These are phyloP conservation scores for Sclerotinia trifoliorum DNA, from an alignment of 2,329 filamentous ascomycete species.

Conservation along the genomic window DNA sequence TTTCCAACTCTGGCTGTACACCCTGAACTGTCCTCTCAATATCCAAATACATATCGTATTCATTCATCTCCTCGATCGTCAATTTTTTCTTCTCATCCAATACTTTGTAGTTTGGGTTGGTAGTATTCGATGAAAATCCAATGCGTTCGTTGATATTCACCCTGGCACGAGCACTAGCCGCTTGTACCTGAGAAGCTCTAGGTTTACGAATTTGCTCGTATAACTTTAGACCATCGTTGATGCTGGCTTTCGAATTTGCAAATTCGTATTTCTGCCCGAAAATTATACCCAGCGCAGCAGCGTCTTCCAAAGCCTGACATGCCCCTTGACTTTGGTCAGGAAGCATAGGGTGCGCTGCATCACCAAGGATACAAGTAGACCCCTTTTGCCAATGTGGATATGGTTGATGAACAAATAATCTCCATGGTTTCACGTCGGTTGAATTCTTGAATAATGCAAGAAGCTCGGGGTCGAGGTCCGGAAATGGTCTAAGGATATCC, in stretches of 20 bases:
- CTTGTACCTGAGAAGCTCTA: slow-evolving; percentile 54
- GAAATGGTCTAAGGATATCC: slow-evolving; percentile 60
- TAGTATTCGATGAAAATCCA: slow-evolving; percentile 41
- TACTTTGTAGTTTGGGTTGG: slow-evolving; percentile 56
- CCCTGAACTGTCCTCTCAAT: slow-evolving; percentile 41
- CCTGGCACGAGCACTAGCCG: slow-evolving; percentile 55
- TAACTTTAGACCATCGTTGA: slow-evolving; percentile 42
- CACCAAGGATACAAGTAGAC: slow-evolving; percentile 58
- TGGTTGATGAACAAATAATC: slow-evolving; percentile 50
- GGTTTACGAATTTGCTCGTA: slow-evolving; percentile 54
- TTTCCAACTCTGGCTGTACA: slow-evolving; percentile 5
- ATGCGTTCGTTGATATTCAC: slow-evolving; percentile 57
- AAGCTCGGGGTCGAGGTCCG: slow-evolving; percentile 51
- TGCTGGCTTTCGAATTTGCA: slow-evolving; percentile 31
- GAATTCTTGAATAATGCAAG: slow-evolving; percentile 34
- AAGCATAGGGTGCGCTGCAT: slow-evolving; percentile 68
- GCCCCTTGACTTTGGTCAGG: slow-evolving; percentile 67
- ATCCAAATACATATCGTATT: slow-evolving; percentile 59
- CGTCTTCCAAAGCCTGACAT: slow-evolving; percentile 44
- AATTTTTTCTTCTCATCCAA: slow-evolving; percentile 57
- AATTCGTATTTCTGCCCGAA: slow-evolving; percentile 30
- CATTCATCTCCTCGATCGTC: slow-evolving; percentile 68
- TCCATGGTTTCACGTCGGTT: slow-evolving; percentile 38
- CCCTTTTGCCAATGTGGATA: slow-evolving; percentile 56
- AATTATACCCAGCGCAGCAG: slow-evolving; percentile 40